These are phyloP conservation scores for Leonotis leonurus DNA, from an alignment of 257 asterid genomes.

Conservation along the genomic window DNA sequence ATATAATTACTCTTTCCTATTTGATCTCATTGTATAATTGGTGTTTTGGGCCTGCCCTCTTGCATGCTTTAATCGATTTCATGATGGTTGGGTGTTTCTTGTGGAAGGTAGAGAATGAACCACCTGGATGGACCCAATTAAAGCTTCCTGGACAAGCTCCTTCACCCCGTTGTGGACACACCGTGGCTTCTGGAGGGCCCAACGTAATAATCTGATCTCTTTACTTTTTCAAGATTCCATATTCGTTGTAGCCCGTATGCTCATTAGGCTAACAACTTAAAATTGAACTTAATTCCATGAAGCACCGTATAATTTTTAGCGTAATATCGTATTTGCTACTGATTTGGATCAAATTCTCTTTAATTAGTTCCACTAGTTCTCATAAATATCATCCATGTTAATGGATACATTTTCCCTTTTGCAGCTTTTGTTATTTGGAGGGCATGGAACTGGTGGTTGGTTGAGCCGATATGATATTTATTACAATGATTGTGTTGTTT, in stretches of 20 bases:
- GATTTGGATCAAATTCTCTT: neutral
- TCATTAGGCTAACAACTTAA: neutral
- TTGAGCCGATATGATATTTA: slow-evolving; percentile 94
- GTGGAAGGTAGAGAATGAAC: slow-evolving; percentile 96
- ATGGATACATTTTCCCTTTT: slow-evolving; percentile 12
- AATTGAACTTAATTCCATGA: neutral
- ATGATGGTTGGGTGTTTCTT: slow-evolving; percentile 31
- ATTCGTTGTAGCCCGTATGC: neutral
- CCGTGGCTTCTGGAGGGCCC: slow-evolving; percentile 92
- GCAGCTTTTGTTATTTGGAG: slow-evolving; percentile 96
- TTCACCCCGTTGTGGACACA: slow-evolving; percentile 93
- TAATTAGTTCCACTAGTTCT: neutral
- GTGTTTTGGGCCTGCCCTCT: neutral
- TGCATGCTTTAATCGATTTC: slow-evolving; percentile 3
- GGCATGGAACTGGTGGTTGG: slow-evolving; percentile 99
- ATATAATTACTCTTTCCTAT: neutral
- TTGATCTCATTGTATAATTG: neutral
- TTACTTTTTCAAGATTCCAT: neutral
- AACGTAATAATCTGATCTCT: slow-evolving; percentile 41
- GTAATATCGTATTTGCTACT: neutral
- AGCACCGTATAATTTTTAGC: neutral
- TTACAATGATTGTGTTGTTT: slow-evolving; percentile 80
- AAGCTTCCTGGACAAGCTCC: slow-evolving; percentile 99
- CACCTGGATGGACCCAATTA: slow-evolving; percentile 97
- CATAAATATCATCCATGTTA: slow-evolving; percentile 1